phyloP scores from a whole-genome alignment of 768 basidiomycete species.

The Tremella mesenterica region DNA sequence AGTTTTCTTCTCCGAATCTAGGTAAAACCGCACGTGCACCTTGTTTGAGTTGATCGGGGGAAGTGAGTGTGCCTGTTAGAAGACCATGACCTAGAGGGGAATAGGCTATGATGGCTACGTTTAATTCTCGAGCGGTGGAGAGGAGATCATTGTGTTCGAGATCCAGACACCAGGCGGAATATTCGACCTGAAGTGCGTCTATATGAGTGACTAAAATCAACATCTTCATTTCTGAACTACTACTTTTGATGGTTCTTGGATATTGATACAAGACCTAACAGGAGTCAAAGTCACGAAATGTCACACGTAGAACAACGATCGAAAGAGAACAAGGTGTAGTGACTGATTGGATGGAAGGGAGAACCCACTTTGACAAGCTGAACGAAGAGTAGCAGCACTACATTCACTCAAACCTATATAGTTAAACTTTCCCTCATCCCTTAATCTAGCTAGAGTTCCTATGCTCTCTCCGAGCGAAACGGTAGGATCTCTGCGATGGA shows the following conservation, averaged over 20 bases:
- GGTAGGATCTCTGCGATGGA: slow-evolving; percentile 35
- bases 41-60: slow-evolving; percentile 25
- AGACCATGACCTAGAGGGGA: slow-evolving; percentile 47
- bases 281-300: too few relatives aligned
- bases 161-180: slow-evolving; percentile 37
- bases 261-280: not conserved
- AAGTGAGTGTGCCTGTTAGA: slow-evolving; percentile 29
- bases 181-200: slow-evolving; percentile 51
- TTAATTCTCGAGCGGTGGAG: slow-evolving; percentile 46
- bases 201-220: slow-evolving; percentile 50
- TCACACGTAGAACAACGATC: too few relatives aligned
- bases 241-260: not conserved
- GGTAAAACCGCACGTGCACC: slow-evolving; percentile 39
- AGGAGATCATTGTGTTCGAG: slow-evolving; percentile 39
- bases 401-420: slow-evolving; percentile 6
- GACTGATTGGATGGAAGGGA: too few relatives aligned
- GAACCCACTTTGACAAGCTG: slow-evolving; percentile 28
- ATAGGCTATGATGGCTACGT: slow-evolving; percentile 48
- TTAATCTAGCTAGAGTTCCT: slow-evolving; percentile 47
- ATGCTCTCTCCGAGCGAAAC: slow-evolving; percentile 48
- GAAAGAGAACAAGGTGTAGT: too few relatives aligned
- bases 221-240: too few relatives aligned
- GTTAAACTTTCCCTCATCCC: slow-evolving; percentile 54
- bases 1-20: slow-evolving; percentile 43
- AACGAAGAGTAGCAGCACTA: slow-evolving; percentile 47